A percentile compares a stretch with the other conserved stretches of the same genome.
These are phyloP conservation scores for Dactylella cylindrospora DNA, from an alignment of 2,329 filamentous ascomycete genomes.

Conservation along the genomic window DNA sequence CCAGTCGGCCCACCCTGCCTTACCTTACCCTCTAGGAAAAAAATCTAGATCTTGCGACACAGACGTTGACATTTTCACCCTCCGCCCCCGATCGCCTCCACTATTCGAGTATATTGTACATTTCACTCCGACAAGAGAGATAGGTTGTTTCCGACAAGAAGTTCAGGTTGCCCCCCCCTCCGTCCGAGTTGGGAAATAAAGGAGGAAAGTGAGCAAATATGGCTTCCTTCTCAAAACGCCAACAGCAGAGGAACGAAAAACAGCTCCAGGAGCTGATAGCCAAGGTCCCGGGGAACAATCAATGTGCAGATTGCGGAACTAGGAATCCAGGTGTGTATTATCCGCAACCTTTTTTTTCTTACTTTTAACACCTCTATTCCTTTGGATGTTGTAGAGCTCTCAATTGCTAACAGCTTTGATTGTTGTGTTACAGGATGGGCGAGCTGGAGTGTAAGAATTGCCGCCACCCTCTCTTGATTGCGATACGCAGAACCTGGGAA, in stretches of 20 bases:
- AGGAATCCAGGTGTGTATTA: conserved; percentile 75
- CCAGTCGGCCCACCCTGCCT: too few relatives aligned
- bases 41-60: too few relatives aligned
- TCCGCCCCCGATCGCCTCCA: too few relatives aligned
- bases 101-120: too few relatives aligned
- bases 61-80: too few relatives aligned
- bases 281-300: conserved; percentile 80
- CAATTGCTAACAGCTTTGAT: conserved; percentile 50
- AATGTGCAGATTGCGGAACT: conserved; percentile 88
- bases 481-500: conserved; percentile 35
- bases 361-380: background rate
- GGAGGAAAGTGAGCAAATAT: conserved; percentile 11
- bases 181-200: too few relatives aligned
- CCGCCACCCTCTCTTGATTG: conserved; percentile 45
- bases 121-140: too few relatives aligned
- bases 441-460: conserved; percentile 81
- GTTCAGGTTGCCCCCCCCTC: too few relatives aligned
- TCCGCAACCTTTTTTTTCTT: background rate
- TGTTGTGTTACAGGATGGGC: conserved; percentile 70
- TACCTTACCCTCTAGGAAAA: too few relatives aligned
- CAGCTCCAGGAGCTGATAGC: conserved; percentile 85
- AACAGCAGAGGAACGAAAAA: conserved; percentile 96
- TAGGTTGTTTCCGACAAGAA: too few relatives aligned
- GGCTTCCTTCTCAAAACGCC: conserved; percentile 65
- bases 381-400: conserved; percentile 2